These are phyloP conservation scores for Pichia californica DNA, from an alignment of 805 yeast genomes.

Conservation along the genomic window DNA sequence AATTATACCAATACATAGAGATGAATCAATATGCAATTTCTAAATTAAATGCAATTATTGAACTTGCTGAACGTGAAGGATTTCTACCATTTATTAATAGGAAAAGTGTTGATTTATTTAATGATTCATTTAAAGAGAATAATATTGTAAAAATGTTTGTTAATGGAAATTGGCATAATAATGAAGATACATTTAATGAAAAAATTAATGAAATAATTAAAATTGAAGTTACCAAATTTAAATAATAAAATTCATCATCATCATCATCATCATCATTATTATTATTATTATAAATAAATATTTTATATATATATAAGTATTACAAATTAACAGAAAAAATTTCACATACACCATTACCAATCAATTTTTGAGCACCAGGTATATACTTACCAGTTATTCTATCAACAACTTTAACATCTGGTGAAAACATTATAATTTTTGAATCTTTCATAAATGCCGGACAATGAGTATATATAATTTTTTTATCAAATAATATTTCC, in stretches of 20 bases:
- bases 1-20: constrained; percentile 37
- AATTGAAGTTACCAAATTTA: background rate
- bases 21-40: constrained; percentile 13
- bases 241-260: no score
- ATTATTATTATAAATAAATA: no score
- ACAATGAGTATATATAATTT: constrained; percentile 3
- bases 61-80: constrained; percentile 25
- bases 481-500: background rate
- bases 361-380: constrained; percentile 1
- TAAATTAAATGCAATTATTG: constrained; percentile 25
- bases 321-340: constrained; percentile 8
- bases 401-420: constrained; percentile 12
- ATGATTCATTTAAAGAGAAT: background rate
- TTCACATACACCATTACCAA: constrained; percentile 13
- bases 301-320: no score
- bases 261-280: no score
- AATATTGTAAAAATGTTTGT: constrained; percentile 7
- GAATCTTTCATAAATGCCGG: constrained; percentile 7
- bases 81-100: constrained; percentile 10
- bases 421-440: constrained; percentile 5
- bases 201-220: background rate
- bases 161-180: constrained; percentile 2
- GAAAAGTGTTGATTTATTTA: constrained; percentile 9
- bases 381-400: constrained; percentile 1
- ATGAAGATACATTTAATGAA: background rate